A percentile compares a stretch with the other conserved stretches of the same genome.
These are phyloP conservation scores for button mushroom (Agaricus bisporus) DNA, from an alignment of 768 basidiomycete species.

Conservation along the genomic window DNA sequence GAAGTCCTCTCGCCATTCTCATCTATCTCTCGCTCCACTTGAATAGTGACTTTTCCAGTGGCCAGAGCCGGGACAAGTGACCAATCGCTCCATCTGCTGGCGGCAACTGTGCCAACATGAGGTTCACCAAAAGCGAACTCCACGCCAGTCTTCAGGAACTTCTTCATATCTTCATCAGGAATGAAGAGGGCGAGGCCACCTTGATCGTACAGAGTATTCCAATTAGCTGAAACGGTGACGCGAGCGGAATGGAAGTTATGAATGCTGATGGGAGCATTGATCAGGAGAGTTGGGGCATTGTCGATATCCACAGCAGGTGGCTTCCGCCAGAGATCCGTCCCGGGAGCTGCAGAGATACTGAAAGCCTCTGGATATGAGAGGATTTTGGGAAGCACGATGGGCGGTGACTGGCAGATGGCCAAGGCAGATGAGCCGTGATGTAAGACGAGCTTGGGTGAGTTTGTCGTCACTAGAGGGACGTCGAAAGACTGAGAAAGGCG, in stretches of 20 bases:
- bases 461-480: background rate
- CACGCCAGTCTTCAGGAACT: constrained; percentile 27
- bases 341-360: constrained; percentile 20
- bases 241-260: constrained; percentile 25
- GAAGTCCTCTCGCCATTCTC: constrained; percentile 21
- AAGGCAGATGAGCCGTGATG: constrained; percentile 27
- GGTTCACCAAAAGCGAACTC: constrained; percentile 25
- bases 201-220: constrained; percentile 26
- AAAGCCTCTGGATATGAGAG: constrained; percentile 17
- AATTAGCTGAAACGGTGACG: constrained; percentile 22
- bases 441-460: constrained; percentile 20
- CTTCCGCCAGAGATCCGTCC: constrained; percentile 29
- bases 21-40: constrained; percentile 22
- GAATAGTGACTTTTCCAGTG: constrained; percentile 21
- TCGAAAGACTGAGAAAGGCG: no score
- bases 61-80: constrained; percentile 23
- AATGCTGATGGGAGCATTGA: constrained; percentile 22
- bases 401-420: constrained; percentile 21
- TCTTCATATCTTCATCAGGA: constrained; percentile 26
- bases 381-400: constrained; percentile 14
- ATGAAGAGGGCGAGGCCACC: constrained; percentile 26
- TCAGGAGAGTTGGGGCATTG: constrained; percentile 23
- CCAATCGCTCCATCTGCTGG: constrained; percentile 26
- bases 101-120: constrained; percentile 23
- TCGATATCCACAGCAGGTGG: constrained; percentile 24